Evolutionary conservation across 441 rosid species (phyloP), one percentile per base, ranked within the genome.

Genomic region (Adansonia gregorii): DNA sequence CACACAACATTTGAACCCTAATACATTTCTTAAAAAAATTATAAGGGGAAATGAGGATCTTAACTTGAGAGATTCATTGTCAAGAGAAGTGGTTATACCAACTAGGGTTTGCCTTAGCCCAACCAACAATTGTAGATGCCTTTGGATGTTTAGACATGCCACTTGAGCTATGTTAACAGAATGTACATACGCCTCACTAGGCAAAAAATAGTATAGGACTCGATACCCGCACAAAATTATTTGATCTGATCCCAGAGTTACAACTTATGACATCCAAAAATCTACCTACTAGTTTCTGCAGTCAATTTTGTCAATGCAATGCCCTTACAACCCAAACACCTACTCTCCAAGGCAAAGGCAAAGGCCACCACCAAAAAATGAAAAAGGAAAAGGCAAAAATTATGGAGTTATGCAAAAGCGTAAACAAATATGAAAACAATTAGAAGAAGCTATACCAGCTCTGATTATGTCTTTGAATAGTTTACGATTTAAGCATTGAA

Each of bases 51-150:
- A 7, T n/a, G 70, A 49, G 48, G 22, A 66, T 66, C 17, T 66
- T 6, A 39, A 52, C 59, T 48, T 51, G 45, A 70, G 59, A 70
- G 9, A 67, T 45, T n/a, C 55, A 67, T 7, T 67, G 72, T 46
- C 35, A 67, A 67, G 55, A 67, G 71, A 67, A 9, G 55, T 19
- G 35, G 10, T 31, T 17, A 9, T 1, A 67, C 39, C 31, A 67
- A 45, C 27, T 19, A 45, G 17, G 35, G 27, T 51, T 24, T 70
- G 74, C 60, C 12, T 14, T 14, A 22, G 43, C 41, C 58, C 15
- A 22, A 12, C 58, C 56, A 48, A 69, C 17, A 24, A 22, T 12
- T 14, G 20, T 10, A 59, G 35, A 49, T 69, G 49, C 24, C 8
- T 17, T 12, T 39, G 59, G 24, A 24, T 15, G 39, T 48, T 69